Base-by-base conservation (phyloP, 2,329 filamentous ascomycete species). In the Ophiocordyceps camponoti-rufipedis region DNA sequence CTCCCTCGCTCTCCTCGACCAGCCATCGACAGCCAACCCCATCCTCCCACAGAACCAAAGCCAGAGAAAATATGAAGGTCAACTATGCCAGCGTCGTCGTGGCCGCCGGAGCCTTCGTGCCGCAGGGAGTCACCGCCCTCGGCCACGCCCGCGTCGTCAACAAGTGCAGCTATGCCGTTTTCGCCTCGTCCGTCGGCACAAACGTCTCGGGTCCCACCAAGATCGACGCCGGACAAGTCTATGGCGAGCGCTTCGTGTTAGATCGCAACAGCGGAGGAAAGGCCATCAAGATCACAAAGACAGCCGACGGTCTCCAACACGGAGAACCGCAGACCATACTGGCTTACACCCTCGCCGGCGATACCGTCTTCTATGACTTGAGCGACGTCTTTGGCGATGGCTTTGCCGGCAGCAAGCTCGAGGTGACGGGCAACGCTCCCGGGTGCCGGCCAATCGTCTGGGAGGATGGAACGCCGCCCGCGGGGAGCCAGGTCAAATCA, bases 281-380 rank as follows among this genome's bases (percentile, higher is more conserved):
- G 47, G 55, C 62, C 28, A 52, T 67, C 49, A 67, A 67, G 53
- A 53, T 66, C 44, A 63, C 63, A 8, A 42, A 46, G 19, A 47
- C 52, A 1, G 44, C 53, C 28, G 55, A 65, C 49, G 63, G 63
- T 38, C 56, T 67, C 40, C 65, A 55, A 56, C 61, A 56, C 3
- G 62, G 61, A 48, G 56, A 58, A n/a, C 54, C 64, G 23, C 61
- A 67, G 58, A 61, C 58, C 51, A 56, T 59, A 49, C 65, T 61
- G 42, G 63, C 63, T 33, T 65, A 63, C 52, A 64, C 51, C 53
- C 58, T 66, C 31, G 57, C 62, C 44, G 52, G 51, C 45, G 48
- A 39, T 44, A 48, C 48, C 6, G 47, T 67, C 44, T 67, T 59
- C 59, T 66, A 65, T 47, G 64, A 66, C 48, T 52, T 67, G 23